Conservation (phyloP, 2,329 filamentous ascomycete genomes). For the Ustulina deusta region DNA sequence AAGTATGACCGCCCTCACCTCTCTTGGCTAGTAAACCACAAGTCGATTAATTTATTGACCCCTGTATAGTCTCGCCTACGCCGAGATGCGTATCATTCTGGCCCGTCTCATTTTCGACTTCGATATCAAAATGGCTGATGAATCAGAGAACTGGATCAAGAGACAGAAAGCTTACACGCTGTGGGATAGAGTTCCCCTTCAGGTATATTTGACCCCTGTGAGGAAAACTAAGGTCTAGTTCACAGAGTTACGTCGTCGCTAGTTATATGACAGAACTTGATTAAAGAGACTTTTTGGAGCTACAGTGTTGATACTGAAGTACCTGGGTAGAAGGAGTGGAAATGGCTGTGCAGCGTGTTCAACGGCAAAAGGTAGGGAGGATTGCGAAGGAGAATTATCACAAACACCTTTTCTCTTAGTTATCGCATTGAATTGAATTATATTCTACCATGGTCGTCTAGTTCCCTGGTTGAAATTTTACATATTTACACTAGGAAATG, state of each 20-base stretch:
- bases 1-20: slow-evolving; percentile 50
- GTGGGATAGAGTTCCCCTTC: slow-evolving; percentile 50
- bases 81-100: slow-evolving; percentile 62
- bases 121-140: slow-evolving; percentile 55
- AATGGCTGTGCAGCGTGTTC: no score
- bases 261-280: neutral
- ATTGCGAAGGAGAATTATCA: no score
- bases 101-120: slow-evolving; percentile 60
- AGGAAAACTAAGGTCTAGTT: slow-evolving; percentile 16
- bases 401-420: no score
- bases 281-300: neutral
- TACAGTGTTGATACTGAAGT: no score
- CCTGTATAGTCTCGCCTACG: slow-evolving; percentile 55
- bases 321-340: no score
- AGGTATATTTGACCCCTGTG: slow-evolving; percentile 43
- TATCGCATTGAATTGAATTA: no score
- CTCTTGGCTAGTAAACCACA: neutral
- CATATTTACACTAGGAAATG: no score
- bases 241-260: neutral
- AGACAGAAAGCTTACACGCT: slow-evolving; percentile 51
- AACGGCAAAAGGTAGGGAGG: no score
- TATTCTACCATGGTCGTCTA: no score
- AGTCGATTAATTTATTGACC: slow-evolving; percentile 15
- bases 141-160: slow-evolving; percentile 53
- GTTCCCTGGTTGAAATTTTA: no score